Evolutionary conservation across 192 early-diverging fungal genomes (phyloP), one percentile per base, ranked within the genome.

Genomic region (Lobosporangium transversale): DNA sequence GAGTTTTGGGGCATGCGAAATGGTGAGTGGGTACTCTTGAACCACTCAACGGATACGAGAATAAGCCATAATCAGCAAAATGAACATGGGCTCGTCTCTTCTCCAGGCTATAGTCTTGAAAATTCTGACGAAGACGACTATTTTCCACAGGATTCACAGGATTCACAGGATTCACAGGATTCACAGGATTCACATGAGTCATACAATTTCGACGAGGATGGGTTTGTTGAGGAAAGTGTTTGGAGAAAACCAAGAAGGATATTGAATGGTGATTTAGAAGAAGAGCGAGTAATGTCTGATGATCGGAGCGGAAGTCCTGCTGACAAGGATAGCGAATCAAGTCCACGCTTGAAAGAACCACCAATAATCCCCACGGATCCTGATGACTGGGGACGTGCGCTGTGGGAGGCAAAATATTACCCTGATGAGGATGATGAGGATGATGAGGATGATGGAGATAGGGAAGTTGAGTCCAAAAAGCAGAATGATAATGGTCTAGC

Each of bases 21-120:
- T 12, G 70, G 62, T 21, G 33, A 53, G 27, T 74, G 70, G 70
- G 20, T 57, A 11, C 36, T 65, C 7, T 37, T 74, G 36, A 74
- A 74, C 33, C 23, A 63, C 9, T 44, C 69, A 14, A 65, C 31
- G 3, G 49, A 53, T 18, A 58, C 37, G 17, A 51, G 23, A n/a
- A 58, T 57, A 3, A 58, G 45, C 18, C 31, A 44, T 17, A 32
- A 59, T 23, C 55, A 58, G 4, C 45, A 44, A n/a, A n/a, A n/a
- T n/a, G n/a, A n/a, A n/a, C n/a, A n/a, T n/a, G n/a, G n/a, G n/a
- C n/a, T n/a, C n/a, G n/a, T n/a, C n/a, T n/a, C n/a, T n/a, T n/a
- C n/a, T n/a, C n/a, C n/a, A n/a, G n/a, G n/a, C n/a, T n/a, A n/a
- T n/a, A n/a, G n/a, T n/a, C n/a, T n/a, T n/a, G n/a, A n/a, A n/a